Evolutionary conservation across 164 flowering plant genomes (phyloP).

Genomic region (Berberis vulgaris): DNA sequence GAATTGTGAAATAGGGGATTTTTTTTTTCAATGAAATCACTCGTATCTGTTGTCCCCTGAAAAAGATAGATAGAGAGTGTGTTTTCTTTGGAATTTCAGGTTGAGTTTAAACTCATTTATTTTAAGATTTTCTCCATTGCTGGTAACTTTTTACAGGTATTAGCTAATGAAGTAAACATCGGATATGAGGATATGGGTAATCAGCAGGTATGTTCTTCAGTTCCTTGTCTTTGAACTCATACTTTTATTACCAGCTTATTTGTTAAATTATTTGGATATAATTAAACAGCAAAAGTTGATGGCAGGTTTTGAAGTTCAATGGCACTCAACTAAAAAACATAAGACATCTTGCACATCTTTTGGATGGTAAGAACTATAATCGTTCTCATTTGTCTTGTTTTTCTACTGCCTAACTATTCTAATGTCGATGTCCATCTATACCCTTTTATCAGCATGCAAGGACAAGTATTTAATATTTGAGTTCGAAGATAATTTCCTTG

Average conservation of each 20-base stretch:
- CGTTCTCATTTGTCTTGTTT: slow-evolving; percentile 1
- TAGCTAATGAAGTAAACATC: slow-evolving; percentile 86
- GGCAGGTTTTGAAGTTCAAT: slow-evolving; percentile 82
- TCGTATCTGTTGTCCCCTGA: no score
- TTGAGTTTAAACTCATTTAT: slow-evolving; percentile 3
- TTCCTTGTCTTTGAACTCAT: not conserved
- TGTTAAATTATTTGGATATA: not conserved
- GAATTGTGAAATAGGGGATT: no score
- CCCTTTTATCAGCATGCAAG: slow-evolving; percentile 54
- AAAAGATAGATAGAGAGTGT: no score
- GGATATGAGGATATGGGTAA: slow-evolving; percentile 94
- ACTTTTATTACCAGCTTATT: not conserved
- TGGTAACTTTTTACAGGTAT: slow-evolving; percentile 36
- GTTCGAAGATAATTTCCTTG: slow-evolving; percentile 84
- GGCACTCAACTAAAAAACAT: slow-evolving; percentile 77
- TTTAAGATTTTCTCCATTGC: not conserved
- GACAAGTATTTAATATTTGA: slow-evolving; percentile 75
- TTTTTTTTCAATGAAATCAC: no score
- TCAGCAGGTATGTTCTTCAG: slow-evolving; percentile 59
- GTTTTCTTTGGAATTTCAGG: not conserved
- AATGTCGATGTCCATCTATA: slow-evolving; percentile 6
- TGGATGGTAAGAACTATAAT: slow-evolving; percentile 55
- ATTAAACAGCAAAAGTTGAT: not conserved
- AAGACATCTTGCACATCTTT: slow-evolving; percentile 81
- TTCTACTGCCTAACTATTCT: not conserved